Evolutionary conservation across 768 basidiomycete genomes (phyloP).

Genomic region (Lactifluus volemus): DNA sequence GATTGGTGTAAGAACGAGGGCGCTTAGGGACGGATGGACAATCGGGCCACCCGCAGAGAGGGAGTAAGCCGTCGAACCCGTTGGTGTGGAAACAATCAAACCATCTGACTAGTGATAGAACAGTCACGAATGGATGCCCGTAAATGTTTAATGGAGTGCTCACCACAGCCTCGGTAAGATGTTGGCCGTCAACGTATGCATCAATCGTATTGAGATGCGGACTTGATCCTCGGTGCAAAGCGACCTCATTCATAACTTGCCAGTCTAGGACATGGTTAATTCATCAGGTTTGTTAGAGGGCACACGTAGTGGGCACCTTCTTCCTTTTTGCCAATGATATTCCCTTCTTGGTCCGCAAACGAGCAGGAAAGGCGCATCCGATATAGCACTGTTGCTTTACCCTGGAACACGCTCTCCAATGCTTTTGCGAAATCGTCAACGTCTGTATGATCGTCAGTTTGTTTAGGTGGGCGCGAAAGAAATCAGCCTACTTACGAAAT

Average conservation of each 20-base stretch:
- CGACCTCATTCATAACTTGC: slow-evolving; percentile 98
- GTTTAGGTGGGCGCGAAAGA: background rate
- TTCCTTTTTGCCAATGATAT: slow-evolving; percentile 45
- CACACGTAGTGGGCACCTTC: slow-evolving; percentile 37
- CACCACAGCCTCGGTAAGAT: slow-evolving; percentile 92
- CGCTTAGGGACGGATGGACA: slow-evolving; percentile 85
- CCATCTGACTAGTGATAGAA: slow-evolving; percentile 66
- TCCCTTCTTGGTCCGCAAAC: slow-evolving; percentile 55
- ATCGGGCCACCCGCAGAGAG: slow-evolving; percentile 94
- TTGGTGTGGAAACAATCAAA: slow-evolving; percentile 89
- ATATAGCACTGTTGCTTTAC: slow-evolving; percentile 74
- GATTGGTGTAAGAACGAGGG: slow-evolving; percentile 90
- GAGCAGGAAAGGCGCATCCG: slow-evolving; percentile 86
- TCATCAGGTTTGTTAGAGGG: slow-evolving; percentile 1
- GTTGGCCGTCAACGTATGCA: slow-evolving; percentile 89
- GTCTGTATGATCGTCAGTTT: slow-evolving; percentile 38
- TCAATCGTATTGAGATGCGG: slow-evolving; percentile 91
- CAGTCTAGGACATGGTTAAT: slow-evolving; percentile 44
- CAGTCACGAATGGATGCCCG: slow-evolving; percentile 11
- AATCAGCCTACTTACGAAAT: slow-evolving; percentile 59
- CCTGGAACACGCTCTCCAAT: slow-evolving; percentile 67
- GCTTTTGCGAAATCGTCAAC: slow-evolving; percentile 82
- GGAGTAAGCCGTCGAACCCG: slow-evolving; percentile 94
- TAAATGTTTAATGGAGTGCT: slow-evolving; percentile 28
- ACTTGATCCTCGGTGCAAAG: slow-evolving; percentile 84